phyloP scores from a whole-genome alignment of 352 stramenopile genomes.

The Pythium brassicae region DNA sequence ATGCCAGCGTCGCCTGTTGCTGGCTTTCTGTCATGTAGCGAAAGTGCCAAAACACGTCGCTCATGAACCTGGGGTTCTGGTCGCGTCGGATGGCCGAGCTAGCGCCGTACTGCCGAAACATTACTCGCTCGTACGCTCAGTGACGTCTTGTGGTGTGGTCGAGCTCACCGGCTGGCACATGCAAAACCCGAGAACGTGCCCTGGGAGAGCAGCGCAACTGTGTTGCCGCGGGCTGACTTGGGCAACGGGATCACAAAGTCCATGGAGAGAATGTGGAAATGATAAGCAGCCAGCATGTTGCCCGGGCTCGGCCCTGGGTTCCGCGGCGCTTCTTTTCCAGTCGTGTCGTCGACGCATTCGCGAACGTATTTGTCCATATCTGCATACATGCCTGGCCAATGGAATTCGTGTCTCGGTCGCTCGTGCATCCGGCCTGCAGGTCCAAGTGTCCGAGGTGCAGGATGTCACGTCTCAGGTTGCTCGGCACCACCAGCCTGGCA shows the following conservation, averaged over 20 bases:
- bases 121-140: conserved; percentile 19
- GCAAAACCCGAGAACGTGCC: conserved; percentile 17
- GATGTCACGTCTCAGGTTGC: background rate
- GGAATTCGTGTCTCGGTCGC: background rate
- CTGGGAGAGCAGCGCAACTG: conserved; percentile 15
- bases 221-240: background rate
- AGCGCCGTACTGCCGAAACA: conserved; percentile 22
- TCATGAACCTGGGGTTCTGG: conserved; percentile 20
- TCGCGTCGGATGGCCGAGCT: conserved; percentile 18
- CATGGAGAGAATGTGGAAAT: conserved; percentile 6
- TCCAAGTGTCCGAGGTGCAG: background rate
- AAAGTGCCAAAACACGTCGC: too few relatives aligned
- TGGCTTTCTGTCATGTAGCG: too few relatives aligned
- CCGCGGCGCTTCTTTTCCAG: background rate
- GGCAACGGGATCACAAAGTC: conserved; percentile 9
- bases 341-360: conserved; percentile 1
- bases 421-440: background rate
- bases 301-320: background rate
- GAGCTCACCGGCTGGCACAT: conserved; percentile 18
- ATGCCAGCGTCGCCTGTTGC: too few relatives aligned
- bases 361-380: background rate
- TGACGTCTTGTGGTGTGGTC: conserved; percentile 13
- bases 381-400: conserved; percentile 6
- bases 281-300: conserved; percentile 2
- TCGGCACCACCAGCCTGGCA: background rate